phyloP scores from a whole-genome alignment of 805 yeast species.

The Jamesozyma piceae region DNA sequence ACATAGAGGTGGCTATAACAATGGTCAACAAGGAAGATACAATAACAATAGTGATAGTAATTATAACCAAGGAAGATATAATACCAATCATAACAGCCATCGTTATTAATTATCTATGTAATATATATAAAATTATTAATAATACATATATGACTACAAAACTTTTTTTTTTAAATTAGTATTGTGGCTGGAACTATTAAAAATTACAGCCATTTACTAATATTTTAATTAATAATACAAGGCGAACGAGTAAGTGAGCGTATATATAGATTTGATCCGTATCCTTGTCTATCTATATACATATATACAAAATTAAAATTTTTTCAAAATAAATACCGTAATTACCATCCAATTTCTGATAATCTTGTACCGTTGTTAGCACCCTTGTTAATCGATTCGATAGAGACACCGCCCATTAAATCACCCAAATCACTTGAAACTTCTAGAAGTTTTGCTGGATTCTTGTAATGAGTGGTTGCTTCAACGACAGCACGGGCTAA shows the following conservation, averaged over 20 bases:
- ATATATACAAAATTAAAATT: too few relatives aligned
- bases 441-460: conserved; percentile 50
- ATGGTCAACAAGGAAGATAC: background rate
- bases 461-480: conserved; percentile 65
- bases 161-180: too few relatives aligned
- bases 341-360: conserved; percentile 45
- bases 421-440: conserved; percentile 63
- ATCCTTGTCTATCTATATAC: too few relatives aligned
- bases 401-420: conserved; percentile 64
- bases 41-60: conserved; percentile 10
- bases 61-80: conserved; percentile 8
- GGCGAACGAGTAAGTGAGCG: too few relatives aligned
- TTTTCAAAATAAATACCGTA: too few relatives aligned
- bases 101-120: conserved; percentile 2
- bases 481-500: conserved; percentile 69
- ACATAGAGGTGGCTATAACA: conserved; percentile 5
- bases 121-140: background rate
- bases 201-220: too few relatives aligned
- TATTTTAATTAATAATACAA: too few relatives aligned
- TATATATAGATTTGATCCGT: too few relatives aligned
- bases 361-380: conserved; percentile 17
- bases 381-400: conserved; percentile 38
- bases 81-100: conserved; percentile 10
- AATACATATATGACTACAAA: too few relatives aligned
- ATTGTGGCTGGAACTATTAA: too few relatives aligned